Percentiles rank a stretch among this genome's conserved stretches.
phyloP scores from a whole-genome alignment of 2,329 filamentous ascomycete genomes.

The Aspergillus neoniger region DNA sequence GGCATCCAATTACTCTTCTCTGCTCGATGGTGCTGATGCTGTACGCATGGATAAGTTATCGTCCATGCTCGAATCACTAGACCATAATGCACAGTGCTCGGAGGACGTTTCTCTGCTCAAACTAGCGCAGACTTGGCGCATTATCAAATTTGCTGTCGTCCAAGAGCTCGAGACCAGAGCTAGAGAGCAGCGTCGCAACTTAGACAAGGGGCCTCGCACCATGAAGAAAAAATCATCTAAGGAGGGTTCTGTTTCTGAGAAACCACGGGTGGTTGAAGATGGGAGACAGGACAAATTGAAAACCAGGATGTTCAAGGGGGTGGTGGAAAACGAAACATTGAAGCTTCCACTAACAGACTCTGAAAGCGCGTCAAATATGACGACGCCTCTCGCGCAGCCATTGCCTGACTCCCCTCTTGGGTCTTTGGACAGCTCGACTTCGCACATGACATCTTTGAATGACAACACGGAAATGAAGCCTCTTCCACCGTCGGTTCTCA shows the following conservation, averaged over 20 bases:
- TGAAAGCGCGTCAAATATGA: conserved; percentile 58
- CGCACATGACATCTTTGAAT: conserved; percentile 34
- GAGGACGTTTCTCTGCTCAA: conserved; percentile 53
- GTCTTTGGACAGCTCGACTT: conserved; percentile 31
- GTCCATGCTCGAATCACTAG: conserved; percentile 47
- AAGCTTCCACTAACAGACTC: conserved; percentile 34
- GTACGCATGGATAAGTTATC: conserved; percentile 30
- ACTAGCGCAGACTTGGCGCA: conserved; percentile 61
- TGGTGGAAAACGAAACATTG: conserved; percentile 41
- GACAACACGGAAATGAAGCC: conserved; percentile 42
- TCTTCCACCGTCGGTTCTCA: conserved; percentile 47
- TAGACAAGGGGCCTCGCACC: conserved; percentile 24
- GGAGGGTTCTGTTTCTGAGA: conserved; percentile 31
- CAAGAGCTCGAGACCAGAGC: conserved; percentile 51
- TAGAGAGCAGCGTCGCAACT: conserved; percentile 31
- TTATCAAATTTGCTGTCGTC: conserved; percentile 54
- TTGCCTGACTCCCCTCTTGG: conserved; percentile 44
- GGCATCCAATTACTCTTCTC: conserved; percentile 45
- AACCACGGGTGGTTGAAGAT: conserved; percentile 32
- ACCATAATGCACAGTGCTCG: conserved; percentile 57
- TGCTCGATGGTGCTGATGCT: conserved; percentile 34
- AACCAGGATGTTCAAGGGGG: conserved; percentile 46
- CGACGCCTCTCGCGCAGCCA: conserved; percentile 57
- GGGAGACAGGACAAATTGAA: conserved; percentile 42
- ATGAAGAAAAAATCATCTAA: conserved; percentile 32